Base-by-base conservation (phyloP, 2,329 filamentous ascomycete genomes). In the Fonsecaea monophora region DNA sequence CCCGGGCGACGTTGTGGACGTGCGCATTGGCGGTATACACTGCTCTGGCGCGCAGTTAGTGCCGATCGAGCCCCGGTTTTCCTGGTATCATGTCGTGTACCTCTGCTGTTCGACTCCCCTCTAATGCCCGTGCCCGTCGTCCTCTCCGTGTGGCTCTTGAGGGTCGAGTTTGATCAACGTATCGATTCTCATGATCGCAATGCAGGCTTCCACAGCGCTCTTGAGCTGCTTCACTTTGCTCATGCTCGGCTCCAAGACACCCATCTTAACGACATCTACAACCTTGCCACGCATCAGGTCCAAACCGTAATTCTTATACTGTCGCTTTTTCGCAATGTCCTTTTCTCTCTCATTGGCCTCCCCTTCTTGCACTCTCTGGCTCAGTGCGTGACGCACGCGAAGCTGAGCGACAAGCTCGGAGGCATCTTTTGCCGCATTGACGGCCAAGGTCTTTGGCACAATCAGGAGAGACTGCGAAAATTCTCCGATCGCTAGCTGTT, bases 141-240 rank as follows among this genome's bases (percentile, higher is more conserved):
- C 86, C 48, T 88, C 86, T 12, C 45, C 45, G 40, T 86, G 85
- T 83, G 90, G 87, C 84, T 97, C 93, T 18, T 94, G 94, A 34
- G 72, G 69, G 84, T 99, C 95, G 80, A 99, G 83, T 85, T 96
- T 96, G 82, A 99, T 98, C 81, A 99, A 85, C 72, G 95, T 98
- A 83, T 99, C 95, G 78, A 99, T 99, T 76, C 95, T 88, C 95
- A 99, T 98, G 79, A 99, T 98, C 77, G 93, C 92, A 80, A 99
- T 96, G 81, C 95, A 98, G 63, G 95, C 95, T 83, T 99, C 95
- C 58, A 99, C 95, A 34, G 95, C 95, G 81, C 91, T 96, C 90
- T 99, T 99, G 77, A 99, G 85, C 85, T 98, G 95, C 81, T 94
- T 91, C 73, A 99, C 87, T 86, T 99, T 99, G 87, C 94, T 97